phyloP scores from a whole-genome alignment of 345 rosid species.

The Lagerstroemia speciosa region DNA sequence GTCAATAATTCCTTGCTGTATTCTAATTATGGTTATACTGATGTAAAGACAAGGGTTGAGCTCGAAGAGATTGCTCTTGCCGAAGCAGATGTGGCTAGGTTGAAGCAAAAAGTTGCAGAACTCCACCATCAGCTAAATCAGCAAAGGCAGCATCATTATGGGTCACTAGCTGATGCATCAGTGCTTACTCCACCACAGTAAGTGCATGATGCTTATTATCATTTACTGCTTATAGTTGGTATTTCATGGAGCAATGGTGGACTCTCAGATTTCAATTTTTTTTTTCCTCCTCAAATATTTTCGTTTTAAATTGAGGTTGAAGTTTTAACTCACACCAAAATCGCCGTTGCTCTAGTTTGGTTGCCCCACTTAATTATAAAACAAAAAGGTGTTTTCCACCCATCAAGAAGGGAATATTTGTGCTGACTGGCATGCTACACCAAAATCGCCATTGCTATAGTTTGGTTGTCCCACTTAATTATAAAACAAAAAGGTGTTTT shows the following conservation, averaged over 20 bases:
- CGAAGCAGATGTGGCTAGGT: slow-evolving; percentile 97
- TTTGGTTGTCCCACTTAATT: too few relatives aligned
- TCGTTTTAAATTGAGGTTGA: too few relatives aligned
- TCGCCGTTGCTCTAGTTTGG: too few relatives aligned
- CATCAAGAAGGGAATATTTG: too few relatives aligned
- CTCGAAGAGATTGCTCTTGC: slow-evolving; percentile 99
- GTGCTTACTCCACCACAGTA: slow-evolving; percentile 56
- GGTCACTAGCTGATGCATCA: slow-evolving; percentile 69
- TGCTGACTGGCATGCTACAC: too few relatives aligned
- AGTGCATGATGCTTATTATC: slow-evolving; percentile 25
- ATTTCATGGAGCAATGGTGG: neutral
- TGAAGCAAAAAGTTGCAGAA: slow-evolving; percentile 98
- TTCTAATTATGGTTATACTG: slow-evolving; percentile 23
- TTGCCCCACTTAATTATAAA: too few relatives aligned
- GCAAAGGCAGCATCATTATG: slow-evolving; percentile 80
- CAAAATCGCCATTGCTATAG: too few relatives aligned
- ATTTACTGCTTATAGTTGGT: slow-evolving; percentile 1
- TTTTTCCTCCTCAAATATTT: too few relatives aligned
- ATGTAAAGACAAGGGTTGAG: slow-evolving; percentile 92
- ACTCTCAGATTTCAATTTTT: too few relatives aligned
- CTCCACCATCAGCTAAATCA: slow-evolving; percentile 97
- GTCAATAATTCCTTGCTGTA: slow-evolving; percentile 2
- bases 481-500: too few relatives aligned
- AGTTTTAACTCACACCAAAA: too few relatives aligned
- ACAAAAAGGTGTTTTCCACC: too few relatives aligned